phyloP scores from a whole-genome alignment of 2,329 filamentous ascomycete species.

The Talaromyces atroroseus region DNA sequence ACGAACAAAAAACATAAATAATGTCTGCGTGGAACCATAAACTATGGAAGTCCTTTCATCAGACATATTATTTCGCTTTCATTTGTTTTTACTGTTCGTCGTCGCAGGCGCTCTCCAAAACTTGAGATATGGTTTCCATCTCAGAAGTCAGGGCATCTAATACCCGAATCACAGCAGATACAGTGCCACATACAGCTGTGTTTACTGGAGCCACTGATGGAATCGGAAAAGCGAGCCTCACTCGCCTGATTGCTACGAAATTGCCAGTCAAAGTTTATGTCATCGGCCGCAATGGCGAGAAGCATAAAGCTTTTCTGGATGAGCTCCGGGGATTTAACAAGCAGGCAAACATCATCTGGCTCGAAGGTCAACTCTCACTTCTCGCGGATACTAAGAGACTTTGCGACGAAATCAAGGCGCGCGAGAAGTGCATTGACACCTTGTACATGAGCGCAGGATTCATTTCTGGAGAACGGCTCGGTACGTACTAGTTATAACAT shows the following conservation, averaged over 20 bases:
- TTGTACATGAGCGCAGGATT: background rate
- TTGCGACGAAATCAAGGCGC: background rate
- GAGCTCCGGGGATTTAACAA: background rate
- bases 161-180: background rate
- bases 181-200: background rate
- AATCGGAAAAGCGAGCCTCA: background rate
- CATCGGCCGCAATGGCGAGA: background rate
- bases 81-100: background rate
- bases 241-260: background rate
- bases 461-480: background rate
- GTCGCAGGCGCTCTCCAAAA: background rate
- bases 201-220: background rate
- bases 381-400: background rate
- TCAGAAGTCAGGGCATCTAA: background rate
- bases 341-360: background rate
- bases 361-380: background rate
- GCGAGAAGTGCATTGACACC: background rate
- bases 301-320: background rate
- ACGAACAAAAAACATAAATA: no score
- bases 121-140: background rate
- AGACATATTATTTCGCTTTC: background rate
- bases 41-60: no score
- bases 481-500: background rate
- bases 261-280: background rate
- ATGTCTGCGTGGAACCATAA: no score